Percentiles rank a stretch among this genome's conserved stretches.
These are phyloP conservation scores for Blastobotrys serpentis DNA, from an alignment of 1,139 yeast species.

Conservation along the genomic window DNA sequence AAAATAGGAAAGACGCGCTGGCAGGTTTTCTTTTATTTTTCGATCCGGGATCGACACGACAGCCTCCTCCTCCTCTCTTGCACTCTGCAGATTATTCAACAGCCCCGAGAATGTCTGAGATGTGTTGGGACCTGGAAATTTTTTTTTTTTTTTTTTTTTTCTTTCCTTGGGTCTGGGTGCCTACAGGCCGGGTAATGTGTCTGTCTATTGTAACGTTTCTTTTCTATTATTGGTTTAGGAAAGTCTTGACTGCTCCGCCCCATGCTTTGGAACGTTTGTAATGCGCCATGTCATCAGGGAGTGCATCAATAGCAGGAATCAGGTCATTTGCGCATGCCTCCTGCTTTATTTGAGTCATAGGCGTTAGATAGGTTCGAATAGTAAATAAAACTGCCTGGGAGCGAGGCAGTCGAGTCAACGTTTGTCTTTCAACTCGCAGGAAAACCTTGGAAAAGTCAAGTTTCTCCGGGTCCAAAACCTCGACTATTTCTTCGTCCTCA, in stretches of 20 bases:
- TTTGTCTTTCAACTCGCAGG: constrained; percentile 63
- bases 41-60: constrained; percentile 5
- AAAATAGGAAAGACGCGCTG: not conserved
- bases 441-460: constrained; percentile 58
- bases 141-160: not conserved
- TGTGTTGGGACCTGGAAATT: not conserved
- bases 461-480: constrained; percentile 43
- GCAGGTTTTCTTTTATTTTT: not conserved
- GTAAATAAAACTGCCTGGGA: constrained; percentile 56
- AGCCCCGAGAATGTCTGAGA: constrained; percentile 3
- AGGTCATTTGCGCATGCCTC: constrained; percentile 48
- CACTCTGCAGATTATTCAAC: too few relatives aligned
- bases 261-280: constrained; percentile 62
- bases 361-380: constrained; percentile 63
- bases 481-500: constrained; percentile 26
- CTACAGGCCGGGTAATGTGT: not conserved
- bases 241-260: constrained; percentile 62
- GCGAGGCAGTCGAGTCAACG: constrained; percentile 56
- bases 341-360: constrained; percentile 52
- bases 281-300: constrained; percentile 57
- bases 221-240: constrained; percentile 37
- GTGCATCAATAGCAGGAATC: constrained; percentile 55
- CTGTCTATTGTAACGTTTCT: too few relatives aligned
- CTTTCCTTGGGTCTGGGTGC: not conserved
- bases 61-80: not conserved